Evolutionary conservation across 352 stramenopile genomes (phyloP), one percentile per base, ranked within the genome.

Genomic region (Pythium oligandrum): DNA sequence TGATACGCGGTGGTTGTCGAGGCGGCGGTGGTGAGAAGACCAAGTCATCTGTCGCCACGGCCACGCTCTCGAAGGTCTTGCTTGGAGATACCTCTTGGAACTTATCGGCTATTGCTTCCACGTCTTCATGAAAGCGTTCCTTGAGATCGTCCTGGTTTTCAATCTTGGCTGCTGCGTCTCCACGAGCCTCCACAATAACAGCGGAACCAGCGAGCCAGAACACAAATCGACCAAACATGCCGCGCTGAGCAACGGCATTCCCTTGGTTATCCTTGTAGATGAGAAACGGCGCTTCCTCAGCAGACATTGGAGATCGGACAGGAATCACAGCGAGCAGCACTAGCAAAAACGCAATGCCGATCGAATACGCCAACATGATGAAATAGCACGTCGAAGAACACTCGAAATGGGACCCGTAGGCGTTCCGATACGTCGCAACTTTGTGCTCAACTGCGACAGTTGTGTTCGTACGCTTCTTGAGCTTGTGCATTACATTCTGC

Each of bases 1-100:
- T 38, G 6, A 37, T 31, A 7, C 8, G 32, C 17, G 34, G 17
- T 40, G 2, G 26, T 26, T 47, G 44, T 17, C 36, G 6, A 4
- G 30, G 30, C 30, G 17, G 36, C 9, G 45, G 39, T 12, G 47
- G 9, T 4, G 50, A 38, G 9, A 74, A 32, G 9, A 70, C 39
- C 30, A 42, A 57, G 34, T 65, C 68, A 2, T 77, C 61, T 0
- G 73, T 84, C 32, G 69, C 57, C 2, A 80, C 69, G 4, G 51
- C 65, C 39, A 88, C 73, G 42, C 72, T 83, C 36, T 83, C 63
- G 36, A 82, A 88, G 0, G 62, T 73, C 52, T 77, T 85, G 1
- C 10, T 6, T 1, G 44, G 37, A 9, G 39, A 26, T 0, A 10
- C 31, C 11, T 50, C 30, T 38, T 64, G 17, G 17, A 26, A 26